Base-by-base conservation (phyloP, 371 early-diverging fungal genomes). In the Mortierella sp. region DNA sequence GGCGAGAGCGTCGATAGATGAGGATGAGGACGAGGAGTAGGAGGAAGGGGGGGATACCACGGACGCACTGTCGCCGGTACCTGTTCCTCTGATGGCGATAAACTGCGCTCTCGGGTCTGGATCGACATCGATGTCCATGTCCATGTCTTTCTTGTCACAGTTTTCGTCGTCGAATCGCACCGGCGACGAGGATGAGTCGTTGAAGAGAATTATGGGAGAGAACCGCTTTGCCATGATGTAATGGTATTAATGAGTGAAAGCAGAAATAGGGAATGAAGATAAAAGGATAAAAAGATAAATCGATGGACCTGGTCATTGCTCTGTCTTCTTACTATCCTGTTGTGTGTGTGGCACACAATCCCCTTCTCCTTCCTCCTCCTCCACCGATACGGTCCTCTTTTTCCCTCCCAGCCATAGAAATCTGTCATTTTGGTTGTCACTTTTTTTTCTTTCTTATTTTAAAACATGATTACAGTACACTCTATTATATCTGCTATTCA, bases 11-110 rank as follows among this genome's bases (percentile, higher is more conserved):
- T 64, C 69, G 64, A 69, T 68, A n/a, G 69, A 46, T 0, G 61
- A 47, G 0, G 76, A 75, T 1, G 68, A 44, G 46, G 2, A 50
- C 17, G 76, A 69, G 47, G 64, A 60, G 46, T 68, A 75, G 23
- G 76, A 69, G 14, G 76, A 75, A 7, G 76, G 76, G 9, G 64
- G 64, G 8, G 76, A 72, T 1, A 72, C 48, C n/a, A 67, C 39
- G 12, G 41, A 61, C 6, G 41, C 15, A 24, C 23, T 15, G 24
- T 42, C 43, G 43, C 27, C 32, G 24, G 32, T 30, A 32, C 31
- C 8, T 6, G n/a, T 15, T 30, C 19, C 28, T 19, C 32, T 27
- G 30, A n/a, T 28, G 15, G 32, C 12, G 17, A 47, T 42, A 14
- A 24, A 17, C 7, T 44, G 44, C 19, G 21, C 44, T 44, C 44